Conservation (phyloP, 2,329 filamentous ascomycete genomes). For the Phoma sp. region DNA sequence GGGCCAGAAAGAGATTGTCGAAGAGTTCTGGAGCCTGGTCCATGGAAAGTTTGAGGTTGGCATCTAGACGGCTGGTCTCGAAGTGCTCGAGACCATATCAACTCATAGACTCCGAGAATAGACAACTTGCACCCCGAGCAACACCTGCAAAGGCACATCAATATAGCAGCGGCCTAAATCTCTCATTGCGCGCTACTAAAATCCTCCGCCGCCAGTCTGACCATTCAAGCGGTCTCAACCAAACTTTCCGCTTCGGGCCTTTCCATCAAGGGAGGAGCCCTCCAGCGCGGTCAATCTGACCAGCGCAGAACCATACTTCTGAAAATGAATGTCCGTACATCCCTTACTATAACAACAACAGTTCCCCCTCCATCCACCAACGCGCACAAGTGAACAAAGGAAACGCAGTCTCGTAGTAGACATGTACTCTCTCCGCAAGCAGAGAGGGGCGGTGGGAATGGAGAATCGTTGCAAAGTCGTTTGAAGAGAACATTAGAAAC, state of each 20-base stretch:
- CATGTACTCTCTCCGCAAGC: slow-evolving; percentile 44
- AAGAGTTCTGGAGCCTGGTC: slow-evolving; percentile 59
- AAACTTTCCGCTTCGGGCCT: slow-evolving; percentile 33
- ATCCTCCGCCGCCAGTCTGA: slow-evolving; percentile 31
- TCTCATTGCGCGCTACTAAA: slow-evolving; percentile 41
- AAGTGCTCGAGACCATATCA: slow-evolving; percentile 10
- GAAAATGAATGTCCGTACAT: slow-evolving; percentile 29
- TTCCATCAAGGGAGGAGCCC: slow-evolving; percentile 29
- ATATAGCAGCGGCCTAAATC: slow-evolving; percentile 38
- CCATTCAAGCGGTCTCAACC: slow-evolving; percentile 38
- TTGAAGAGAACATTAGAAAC: slow-evolving; percentile 21
- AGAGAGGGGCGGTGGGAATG: slow-evolving; percentile 26
- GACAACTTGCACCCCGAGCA: slow-evolving; percentile 1
- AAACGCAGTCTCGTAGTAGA: slow-evolving; percentile 44
- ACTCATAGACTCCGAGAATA: not conserved
- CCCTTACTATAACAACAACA: slow-evolving; percentile 25
- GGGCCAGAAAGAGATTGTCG: slow-evolving; percentile 55
- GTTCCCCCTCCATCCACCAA: slow-evolving; percentile 20
- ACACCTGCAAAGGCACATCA: slow-evolving; percentile 1
- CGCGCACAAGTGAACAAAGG: slow-evolving; percentile 36
- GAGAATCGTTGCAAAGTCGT: slow-evolving; percentile 20
- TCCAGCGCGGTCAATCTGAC: slow-evolving; percentile 32
- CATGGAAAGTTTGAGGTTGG: slow-evolving; percentile 56
- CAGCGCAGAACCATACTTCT: slow-evolving; percentile 34
- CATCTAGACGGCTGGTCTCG: slow-evolving; percentile 19